phyloP scores from a whole-genome alignment of 2,329 filamentous ascomycete genomes.

The Pyrenophora teres region DNA sequence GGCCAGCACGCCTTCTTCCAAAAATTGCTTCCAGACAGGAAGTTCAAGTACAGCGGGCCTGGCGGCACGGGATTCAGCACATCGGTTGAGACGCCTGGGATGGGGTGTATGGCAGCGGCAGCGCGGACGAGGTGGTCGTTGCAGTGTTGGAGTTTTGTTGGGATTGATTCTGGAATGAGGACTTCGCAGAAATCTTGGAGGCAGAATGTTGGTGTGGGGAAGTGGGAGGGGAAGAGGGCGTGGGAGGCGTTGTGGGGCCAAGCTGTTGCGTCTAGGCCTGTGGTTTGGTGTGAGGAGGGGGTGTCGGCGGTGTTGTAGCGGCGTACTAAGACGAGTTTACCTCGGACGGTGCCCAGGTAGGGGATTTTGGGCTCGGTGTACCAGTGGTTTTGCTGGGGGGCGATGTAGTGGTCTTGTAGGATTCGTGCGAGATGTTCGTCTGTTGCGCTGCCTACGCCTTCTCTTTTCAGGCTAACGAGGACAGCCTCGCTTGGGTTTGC shows the following conservation, averaged over 20 bases:
- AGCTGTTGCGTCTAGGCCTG: conserved; percentile 61
- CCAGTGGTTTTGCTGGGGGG: conserved; percentile 67
- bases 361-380: conserved; percentile 76
- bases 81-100: conserved; percentile 50
- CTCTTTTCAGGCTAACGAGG: conserved; percentile 86
- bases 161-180: conserved; percentile 72
- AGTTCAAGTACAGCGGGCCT: conserved; percentile 83
- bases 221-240: conserved; percentile 66
- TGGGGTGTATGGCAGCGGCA: conserved; percentile 40
- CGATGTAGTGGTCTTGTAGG: conserved; percentile 71
- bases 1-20: conserved; percentile 93
- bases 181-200: conserved; percentile 97
- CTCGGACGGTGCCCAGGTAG: conserved; percentile 75
- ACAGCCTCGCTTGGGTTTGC: conserved; percentile 79
- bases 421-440: conserved; percentile 79
- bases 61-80: conserved; percentile 49
- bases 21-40: conserved; percentile 89
- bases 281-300: background rate
- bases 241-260: conserved; percentile 93
- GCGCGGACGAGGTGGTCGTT: conserved; percentile 78
- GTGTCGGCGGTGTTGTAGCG: conserved; percentile 66
- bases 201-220: conserved; percentile 57
- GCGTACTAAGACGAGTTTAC: conserved; percentile 81
- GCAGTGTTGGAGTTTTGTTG: conserved; percentile 76
- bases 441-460: conserved; percentile 79